Base-by-base conservation (phyloP, 495 filamentous ascomycete genomes). In the Neurospora sp. region DNA sequence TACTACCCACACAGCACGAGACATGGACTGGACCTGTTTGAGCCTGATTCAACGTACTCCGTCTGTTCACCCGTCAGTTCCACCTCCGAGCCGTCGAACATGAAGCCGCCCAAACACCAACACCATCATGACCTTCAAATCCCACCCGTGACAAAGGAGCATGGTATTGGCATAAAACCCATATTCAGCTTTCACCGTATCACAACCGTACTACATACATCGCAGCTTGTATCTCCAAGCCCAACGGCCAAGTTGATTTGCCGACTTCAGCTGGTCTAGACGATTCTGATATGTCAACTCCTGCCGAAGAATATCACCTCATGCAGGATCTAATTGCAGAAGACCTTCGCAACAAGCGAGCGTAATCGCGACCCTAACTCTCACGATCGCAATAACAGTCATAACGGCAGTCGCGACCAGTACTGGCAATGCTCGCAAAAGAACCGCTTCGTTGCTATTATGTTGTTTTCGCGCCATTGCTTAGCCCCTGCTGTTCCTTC, bases 111-210 rank as follows among this genome's bases (percentile, higher is more conserved):
- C 41, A 18, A 44, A 44, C 6, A 44, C 41, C 41, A 42, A 40
- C 39, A 40, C 39, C 39, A 40, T 40, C 39, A 40, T 12, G 12
- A 14, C 39, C 39, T 14, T 40, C 39, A 40, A 39, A 39, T 39
- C 38, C 68, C 42, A 73, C 65, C 71, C 59, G 73, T 79, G 74
- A 76, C 38, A 70, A 59, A 72, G 18, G 75, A 72, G 78, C 73
- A 78, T 78, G 76, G 75, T 72, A 76, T 78, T 78, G 76, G 75
- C 73, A 76, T 79, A 79, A 72, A 70, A 39, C 68, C 35, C 71
- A 48, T 48, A 69, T 10, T 38, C 72, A 74, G 69, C 42, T 46
- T 46, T 8, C n/a, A 20, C 16, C 18, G 22, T 37, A 72, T 39
- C 48, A 72, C 59, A 40, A 39, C 11, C 53, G 53, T 61, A 68